Base-by-base conservation (phyloP, 1,139 yeast genomes). In the Hanseniaspora gamundiae region DNA sequence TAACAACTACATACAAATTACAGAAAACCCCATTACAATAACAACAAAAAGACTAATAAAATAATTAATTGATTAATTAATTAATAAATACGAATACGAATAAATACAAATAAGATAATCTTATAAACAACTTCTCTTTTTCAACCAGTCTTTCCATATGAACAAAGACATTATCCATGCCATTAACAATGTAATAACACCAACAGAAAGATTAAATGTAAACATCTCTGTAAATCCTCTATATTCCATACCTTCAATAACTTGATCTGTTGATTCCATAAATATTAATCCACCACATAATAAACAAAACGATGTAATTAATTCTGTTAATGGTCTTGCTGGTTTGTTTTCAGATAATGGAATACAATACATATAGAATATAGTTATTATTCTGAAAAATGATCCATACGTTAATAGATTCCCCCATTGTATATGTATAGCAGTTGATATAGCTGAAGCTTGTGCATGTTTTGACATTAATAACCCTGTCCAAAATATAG, bases 401-500 rank as follows among this genome's bases (percentile, higher is more conserved):
- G 95, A 80, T 2, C 86, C 97, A 51, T 76, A 71, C 16, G 87
- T 73, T 49, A 91, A 70, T 56, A 91, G 63, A 47, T 73, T 71
- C 5, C 98, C 98, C 98, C 98, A 91, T 65, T 86, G 96, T 43
- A 73, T 66, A 61, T 91, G 98, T 49, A 91, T 75, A 30, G 66
- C 68, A 1, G 97, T 85, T 2, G 95, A 78, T 29, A 82, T 71
- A 41, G 62, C 68, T 0, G 91, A 78, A 3, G 88, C 85, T 64
- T 91, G 98, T 41, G 78, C 79, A 62, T 91, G 98, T 61, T 81
- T 85, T 2, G 96, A 86, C 98, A 91, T 91, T 50, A 91, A 70
- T n/a, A 81, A 71, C 22, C 98, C 98, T 1, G 97, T 91, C 95
- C 96, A 91, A 64, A 84, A 91, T 35, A 91, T 83, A 10, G 94